Evolutionary conservation across 768 basidiomycete species (phyloP), one percentile per base, ranked within the genome.

Genomic region (Psilocybe cubensis): DNA sequence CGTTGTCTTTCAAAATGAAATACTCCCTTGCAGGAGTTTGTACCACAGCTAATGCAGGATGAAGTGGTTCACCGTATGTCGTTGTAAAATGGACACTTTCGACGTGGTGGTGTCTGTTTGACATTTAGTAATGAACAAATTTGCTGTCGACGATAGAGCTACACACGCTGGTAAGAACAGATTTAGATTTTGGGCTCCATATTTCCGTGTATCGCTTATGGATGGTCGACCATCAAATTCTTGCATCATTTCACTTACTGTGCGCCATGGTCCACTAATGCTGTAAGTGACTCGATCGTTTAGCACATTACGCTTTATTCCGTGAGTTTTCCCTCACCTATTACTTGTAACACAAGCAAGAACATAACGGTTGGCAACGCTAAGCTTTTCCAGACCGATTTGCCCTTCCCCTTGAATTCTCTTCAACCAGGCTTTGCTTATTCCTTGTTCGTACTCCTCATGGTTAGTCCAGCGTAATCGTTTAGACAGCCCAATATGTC

Each of bases 301-400:
- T 46, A 49, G 24, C n/a, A 35, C 6, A 25, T 40, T 41, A 49
- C 2, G 17, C 45, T 28, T 7, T n/a, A 18, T 25, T 11, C n/a
- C 4, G 35, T 31, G 42, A 35, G 35, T 24, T 4, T 23, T 4
- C 21, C 40, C 18, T 11, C 65, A 83, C 91, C 91, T 86, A 54
- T 92, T 92, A 7, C 78, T 80, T n/a, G 88, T 82, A 40, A 91
- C 83, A 60, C 85, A 85, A 1, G 91, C 88, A 8, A 91, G 54
- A 10, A 89, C 70, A 64, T 93, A 91, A 38, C 82, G 78, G 63
- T 80, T 76, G 0, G 89, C 89, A 4, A 89, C 79, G 7, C 57
- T 40, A 23, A 71, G 65, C 70, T 86, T 84, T 28, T 69, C 71
- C 0, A 40, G 25, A 1, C 79, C 84, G 0, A 74, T 52, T 27